These are phyloP conservation scores for Hygrocybe punicea DNA, from an alignment of 768 basidiomycete species.

Conservation along the genomic window DNA sequence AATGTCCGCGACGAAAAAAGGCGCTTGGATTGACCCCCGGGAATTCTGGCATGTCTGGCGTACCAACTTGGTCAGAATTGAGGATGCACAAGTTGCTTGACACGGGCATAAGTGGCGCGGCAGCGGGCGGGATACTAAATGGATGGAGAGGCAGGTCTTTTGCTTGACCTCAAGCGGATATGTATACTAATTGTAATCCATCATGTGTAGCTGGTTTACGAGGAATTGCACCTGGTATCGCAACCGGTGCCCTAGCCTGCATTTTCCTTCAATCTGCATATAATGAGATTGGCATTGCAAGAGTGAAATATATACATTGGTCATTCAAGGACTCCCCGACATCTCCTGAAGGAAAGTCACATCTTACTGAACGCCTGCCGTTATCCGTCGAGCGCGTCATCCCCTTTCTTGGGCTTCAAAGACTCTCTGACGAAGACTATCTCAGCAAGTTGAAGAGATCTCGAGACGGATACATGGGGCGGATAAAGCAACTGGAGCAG, in stretches of 20 bases:
- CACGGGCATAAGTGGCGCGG: conserved; percentile 66
- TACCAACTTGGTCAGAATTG: conserved; percentile 49
- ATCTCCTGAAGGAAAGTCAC: conserved; percentile 13
- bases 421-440: conserved; percentile 72
- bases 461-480: conserved; percentile 50
- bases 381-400: conserved; percentile 43
- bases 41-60: conserved; percentile 3
- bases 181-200: conserved; percentile 1
- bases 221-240: conserved; percentile 55
- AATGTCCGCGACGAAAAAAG: conserved; percentile 45
- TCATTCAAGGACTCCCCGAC: conserved; percentile 14
- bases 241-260: conserved; percentile 58
- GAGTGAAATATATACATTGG: conserved; percentile 49
- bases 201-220: conserved; percentile 52
- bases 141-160: conserved; percentile 53
- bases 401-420: conserved; percentile 47
- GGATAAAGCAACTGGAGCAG: conserved; percentile 57
- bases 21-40: conserved; percentile 18
- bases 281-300: conserved; percentile 63
- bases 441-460: conserved; percentile 54
- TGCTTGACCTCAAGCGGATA: background rate
- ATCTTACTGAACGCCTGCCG: conserved; percentile 6
- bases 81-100: conserved; percentile 63
- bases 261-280: conserved; percentile 61
- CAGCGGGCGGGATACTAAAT: conserved; percentile 59